phyloP scores from a whole-genome alignment of 352 stramenopile species.

The Phytophthora nicotianae region DNA sequence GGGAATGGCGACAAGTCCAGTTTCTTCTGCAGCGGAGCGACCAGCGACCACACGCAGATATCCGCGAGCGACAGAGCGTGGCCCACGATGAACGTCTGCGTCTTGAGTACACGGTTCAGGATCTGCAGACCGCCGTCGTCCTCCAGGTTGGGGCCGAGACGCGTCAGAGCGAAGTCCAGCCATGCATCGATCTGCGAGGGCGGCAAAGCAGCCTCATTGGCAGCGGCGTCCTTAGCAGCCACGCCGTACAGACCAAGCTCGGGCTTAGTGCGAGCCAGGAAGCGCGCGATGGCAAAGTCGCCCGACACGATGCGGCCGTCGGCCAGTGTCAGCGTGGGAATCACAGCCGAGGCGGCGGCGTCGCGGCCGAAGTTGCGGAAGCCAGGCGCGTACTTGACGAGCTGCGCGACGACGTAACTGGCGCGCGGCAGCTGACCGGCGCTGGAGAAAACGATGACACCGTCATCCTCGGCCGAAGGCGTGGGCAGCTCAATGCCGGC shows the following conservation, averaged over 20 bases:
- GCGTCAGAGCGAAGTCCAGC: slow-evolving; percentile 92
- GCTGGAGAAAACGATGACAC: slow-evolving; percentile 68
- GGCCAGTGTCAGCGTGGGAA: slow-evolving; percentile 66
- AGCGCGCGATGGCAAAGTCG: slow-evolving; percentile 82
- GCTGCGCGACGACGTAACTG: slow-evolving; percentile 66
- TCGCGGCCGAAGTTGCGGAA: slow-evolving; percentile 58
- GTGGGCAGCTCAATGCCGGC: slow-evolving; percentile 51
- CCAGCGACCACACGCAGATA: slow-evolving; percentile 91
- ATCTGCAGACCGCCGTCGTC: slow-evolving; percentile 67
- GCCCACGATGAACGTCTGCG: slow-evolving; percentile 94
- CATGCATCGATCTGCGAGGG: slow-evolving; percentile 90
- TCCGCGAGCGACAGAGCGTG: slow-evolving; percentile 95
- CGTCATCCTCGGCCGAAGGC: slow-evolving; percentile 52
- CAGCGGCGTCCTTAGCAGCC: slow-evolving; percentile 52
- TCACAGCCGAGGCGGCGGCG: slow-evolving; percentile 49
- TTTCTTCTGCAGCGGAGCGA: slow-evolving; percentile 53
- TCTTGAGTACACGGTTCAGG: slow-evolving; percentile 89
- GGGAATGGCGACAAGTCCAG: slow-evolving; percentile 56
- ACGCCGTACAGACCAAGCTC: slow-evolving; percentile 64
- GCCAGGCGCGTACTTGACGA: slow-evolving; percentile 52
- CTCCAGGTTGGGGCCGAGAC: slow-evolving; percentile 41
- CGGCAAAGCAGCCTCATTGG: slow-evolving; percentile 29
- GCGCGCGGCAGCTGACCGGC: slow-evolving; percentile 60
- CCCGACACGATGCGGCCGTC: slow-evolving; percentile 71
- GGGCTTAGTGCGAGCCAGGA: slow-evolving; percentile 51